These are phyloP conservation scores for Nymphaea colorata DNA, from an alignment of 164 flowering plant genomes.

Conservation along the genomic window DNA sequence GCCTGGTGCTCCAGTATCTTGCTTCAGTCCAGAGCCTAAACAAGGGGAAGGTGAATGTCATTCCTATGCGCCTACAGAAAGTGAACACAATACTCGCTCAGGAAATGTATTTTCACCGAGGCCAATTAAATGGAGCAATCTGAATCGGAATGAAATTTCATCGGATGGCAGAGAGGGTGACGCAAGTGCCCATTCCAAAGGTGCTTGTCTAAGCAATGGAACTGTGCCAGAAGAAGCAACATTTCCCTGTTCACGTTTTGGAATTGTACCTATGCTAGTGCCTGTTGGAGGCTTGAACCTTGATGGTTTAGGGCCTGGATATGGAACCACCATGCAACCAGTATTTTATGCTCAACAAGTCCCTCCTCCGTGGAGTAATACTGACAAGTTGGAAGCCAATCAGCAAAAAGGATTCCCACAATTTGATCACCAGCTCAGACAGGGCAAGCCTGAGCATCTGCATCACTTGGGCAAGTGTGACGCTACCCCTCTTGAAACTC, in stretches of 20 bases:
- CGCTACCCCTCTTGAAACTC: neutral
- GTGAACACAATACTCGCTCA: slow-evolving; percentile 6
- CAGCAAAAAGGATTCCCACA: slow-evolving; percentile 16
- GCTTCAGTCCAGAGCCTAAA: slow-evolving; percentile 15
- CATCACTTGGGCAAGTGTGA: neutral
- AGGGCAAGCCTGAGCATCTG: neutral
- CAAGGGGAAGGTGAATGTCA: slow-evolving; percentile 9
- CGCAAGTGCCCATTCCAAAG: slow-evolving; percentile 11
- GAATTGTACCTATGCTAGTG: slow-evolving; percentile 25
- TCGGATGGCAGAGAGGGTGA: slow-evolving; percentile 14
- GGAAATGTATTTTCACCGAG: neutral
- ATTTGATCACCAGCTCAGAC: slow-evolving; percentile 10
- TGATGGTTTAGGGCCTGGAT: slow-evolving; percentile 21
- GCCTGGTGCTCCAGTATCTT: slow-evolving; percentile 10
- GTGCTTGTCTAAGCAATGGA: slow-evolving; percentile 18
- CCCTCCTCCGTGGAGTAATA: slow-evolving; percentile 25
- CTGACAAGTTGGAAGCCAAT: slow-evolving; percentile 18
- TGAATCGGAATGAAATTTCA: slow-evolving; percentile 5
- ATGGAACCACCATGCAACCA: slow-evolving; percentile 32
- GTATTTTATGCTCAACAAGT: slow-evolving; percentile 28
- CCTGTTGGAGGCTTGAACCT: slow-evolving; percentile 28
- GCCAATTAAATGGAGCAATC: neutral
- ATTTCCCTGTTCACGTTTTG: slow-evolving; percentile 19
- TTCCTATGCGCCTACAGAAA: slow-evolving; percentile 16
- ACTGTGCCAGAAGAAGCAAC: slow-evolving; percentile 11